Conservation (phyloP, 768 basidiomycete genomes). For the Pseudohyphozyma bogoriensis region DNA sequence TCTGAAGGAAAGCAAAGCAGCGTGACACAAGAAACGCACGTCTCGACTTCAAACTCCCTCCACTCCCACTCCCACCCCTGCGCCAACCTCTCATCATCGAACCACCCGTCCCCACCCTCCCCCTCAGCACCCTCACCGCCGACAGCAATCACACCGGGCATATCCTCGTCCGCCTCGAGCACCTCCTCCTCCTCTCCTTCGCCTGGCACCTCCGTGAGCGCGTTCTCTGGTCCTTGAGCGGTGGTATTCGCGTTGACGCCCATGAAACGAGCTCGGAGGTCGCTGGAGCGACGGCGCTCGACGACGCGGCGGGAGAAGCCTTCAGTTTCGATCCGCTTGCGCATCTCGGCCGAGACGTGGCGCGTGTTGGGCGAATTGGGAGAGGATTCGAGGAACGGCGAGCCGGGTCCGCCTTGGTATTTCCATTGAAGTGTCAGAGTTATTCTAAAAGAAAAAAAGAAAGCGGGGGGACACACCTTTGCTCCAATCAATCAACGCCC, state of each 20-base stretch:
- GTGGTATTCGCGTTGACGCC: not conserved
- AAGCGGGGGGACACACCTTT: too few relatives aligned
- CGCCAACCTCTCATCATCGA: conserved; percentile 22
- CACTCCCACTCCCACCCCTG: conserved; percentile 32
- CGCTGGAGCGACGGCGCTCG: not conserved
- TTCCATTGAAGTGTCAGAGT: conserved; percentile 2
- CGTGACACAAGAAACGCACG: conserved; percentile 3
- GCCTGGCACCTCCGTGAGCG: not conserved
- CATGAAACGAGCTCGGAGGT: not conserved
- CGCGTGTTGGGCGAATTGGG: too few relatives aligned
- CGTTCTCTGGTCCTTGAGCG: not conserved
- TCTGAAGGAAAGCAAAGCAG: fast-evolving
- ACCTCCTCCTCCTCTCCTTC: not conserved
- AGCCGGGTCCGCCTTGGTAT: conserved; percentile 15
- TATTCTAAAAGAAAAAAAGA: too few relatives aligned
- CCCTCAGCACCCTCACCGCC: not conserved
- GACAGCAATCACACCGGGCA: too few relatives aligned
- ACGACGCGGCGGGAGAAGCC: not conserved
- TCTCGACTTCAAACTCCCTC: conserved; percentile 24
- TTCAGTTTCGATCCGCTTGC: not conserved
- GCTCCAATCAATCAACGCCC: conserved; percentile 58
- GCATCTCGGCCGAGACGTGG: not conserved
- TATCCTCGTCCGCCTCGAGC: not conserved
- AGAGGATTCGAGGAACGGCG: too few relatives aligned
- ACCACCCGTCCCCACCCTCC: not conserved